phyloP scores from a whole-genome alignment of 2,329 filamentous ascomycete species.

The Colletotrichum karsti region DNA sequence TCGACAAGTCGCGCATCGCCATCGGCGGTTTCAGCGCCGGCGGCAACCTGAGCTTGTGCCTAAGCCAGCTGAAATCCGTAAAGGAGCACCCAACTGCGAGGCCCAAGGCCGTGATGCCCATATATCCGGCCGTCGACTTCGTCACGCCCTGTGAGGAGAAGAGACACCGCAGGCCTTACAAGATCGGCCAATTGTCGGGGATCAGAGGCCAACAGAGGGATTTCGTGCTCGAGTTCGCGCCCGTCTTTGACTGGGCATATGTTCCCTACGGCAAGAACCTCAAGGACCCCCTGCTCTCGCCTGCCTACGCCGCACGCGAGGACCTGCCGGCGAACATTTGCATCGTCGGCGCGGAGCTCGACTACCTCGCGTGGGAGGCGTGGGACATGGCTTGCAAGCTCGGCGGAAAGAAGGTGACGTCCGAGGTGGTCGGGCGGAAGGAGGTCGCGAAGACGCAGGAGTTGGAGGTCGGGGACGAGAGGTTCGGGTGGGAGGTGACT shows the following conservation, averaged over 20 bases:
- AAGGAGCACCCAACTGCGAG: constrained; percentile 30
- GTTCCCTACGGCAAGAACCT: constrained; percentile 39
- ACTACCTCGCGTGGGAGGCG: constrained; percentile 39
- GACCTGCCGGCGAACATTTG: constrained; percentile 44
- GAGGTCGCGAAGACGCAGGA: constrained; percentile 25
- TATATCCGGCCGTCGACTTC: constrained; percentile 52
- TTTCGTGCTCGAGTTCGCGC: constrained; percentile 30
- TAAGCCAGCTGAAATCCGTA: constrained; percentile 47
- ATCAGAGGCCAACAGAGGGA: constrained; percentile 30
- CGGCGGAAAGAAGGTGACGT: constrained; percentile 25
- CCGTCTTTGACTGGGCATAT: constrained; percentile 44
- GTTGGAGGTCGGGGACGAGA: constrained; percentile 40
- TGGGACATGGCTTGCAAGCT: constrained; percentile 31
- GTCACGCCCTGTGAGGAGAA: constrained; percentile 35
- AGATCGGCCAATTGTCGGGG: constrained; percentile 28
- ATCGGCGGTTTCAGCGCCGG: constrained; percentile 61
- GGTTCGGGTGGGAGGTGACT: constrained; percentile 44
- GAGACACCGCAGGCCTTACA: constrained; percentile 35
- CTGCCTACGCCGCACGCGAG: constrained; percentile 39
- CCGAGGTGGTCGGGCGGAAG: constrained; percentile 17
- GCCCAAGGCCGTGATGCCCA: constrained; percentile 45
- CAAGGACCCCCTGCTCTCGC: constrained; percentile 42
- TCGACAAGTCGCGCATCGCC: constrained; percentile 50
- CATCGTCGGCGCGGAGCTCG: constrained; percentile 47
- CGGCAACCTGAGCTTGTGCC: constrained; percentile 54